A percentile compares a stretch with the other conserved stretches of the same genome.
phyloP scores from a whole-genome alignment of 1,284 basidiomycete genomes.

The Pascua guehoae region DNA sequence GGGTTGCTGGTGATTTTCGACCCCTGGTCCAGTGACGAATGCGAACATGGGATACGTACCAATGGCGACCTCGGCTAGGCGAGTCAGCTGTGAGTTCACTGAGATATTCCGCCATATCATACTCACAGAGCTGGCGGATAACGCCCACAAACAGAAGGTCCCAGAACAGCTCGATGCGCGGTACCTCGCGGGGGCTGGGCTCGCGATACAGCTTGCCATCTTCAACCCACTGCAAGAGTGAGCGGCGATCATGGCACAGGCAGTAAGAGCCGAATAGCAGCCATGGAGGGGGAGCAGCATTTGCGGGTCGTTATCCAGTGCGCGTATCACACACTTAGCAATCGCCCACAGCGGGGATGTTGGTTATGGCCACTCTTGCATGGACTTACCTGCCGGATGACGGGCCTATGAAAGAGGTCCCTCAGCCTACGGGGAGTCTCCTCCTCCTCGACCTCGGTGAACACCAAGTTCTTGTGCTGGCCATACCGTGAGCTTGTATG shows the following conservation, averaged over 20 bases:
- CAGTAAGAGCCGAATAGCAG: neutral
- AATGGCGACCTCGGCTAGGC: constrained; percentile 39
- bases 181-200: constrained; percentile 22
- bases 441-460: constrained; percentile 7
- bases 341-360: neutral
- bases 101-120: neutral
- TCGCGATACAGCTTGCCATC: constrained; percentile 33
- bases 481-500: neutral
- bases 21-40: too few species aligned
- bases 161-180: constrained; percentile 50
- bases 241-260: neutral
- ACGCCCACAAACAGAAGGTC: constrained; percentile 51
- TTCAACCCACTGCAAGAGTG: constrained; percentile 9
- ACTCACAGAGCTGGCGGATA: constrained; percentile 45
- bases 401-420: constrained; percentile 24
- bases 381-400: constrained; percentile 30
- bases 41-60: constrained; percentile 10
- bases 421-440: constrained; percentile 14
- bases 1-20: too few species aligned
- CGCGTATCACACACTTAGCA: neutral
- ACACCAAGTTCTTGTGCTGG: constrained; percentile 1
- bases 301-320: too few species aligned
- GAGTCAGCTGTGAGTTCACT: neutral
- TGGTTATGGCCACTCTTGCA: neutral
- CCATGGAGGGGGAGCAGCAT: too few species aligned